A percentile compares a stretch with the other conserved stretches of the same genome.
Evolutionary conservation across 192 early-diverging fungal species (phyloP).

Genomic region (Linnemannia zychae): DNA sequence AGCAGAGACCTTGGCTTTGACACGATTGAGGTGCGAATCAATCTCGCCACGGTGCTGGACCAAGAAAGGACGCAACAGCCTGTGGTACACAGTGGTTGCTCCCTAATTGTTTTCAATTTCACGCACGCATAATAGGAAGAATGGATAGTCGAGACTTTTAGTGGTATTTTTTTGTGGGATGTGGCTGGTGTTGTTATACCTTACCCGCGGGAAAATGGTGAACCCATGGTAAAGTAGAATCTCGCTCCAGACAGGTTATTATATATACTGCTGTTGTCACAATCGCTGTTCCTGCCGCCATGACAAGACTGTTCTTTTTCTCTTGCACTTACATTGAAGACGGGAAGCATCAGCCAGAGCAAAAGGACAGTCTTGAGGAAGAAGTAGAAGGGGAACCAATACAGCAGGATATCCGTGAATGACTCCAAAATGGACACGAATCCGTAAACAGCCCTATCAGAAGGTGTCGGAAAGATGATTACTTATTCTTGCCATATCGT

Average conservation of each 20-base stretch:
- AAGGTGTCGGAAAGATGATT: background rate
- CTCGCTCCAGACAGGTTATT: background rate
- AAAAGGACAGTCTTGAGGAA: constrained; percentile 89
- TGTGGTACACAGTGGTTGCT: constrained; percentile 82
- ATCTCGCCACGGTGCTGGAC: constrained; percentile 56
- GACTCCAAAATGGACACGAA: constrained; percentile 89
- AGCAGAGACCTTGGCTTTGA: constrained; percentile 47
- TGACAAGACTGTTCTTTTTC: no score
- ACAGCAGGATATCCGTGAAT: constrained; percentile 86
- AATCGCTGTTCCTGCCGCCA: background rate
- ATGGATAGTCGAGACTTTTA: no score
- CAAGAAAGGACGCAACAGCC: constrained; percentile 80
- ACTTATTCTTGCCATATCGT: background rate
- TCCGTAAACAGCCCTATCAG: constrained; percentile 80
- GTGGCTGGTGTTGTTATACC: background rate
- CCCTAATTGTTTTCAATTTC: constrained; percentile 61
- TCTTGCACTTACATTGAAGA: constrained; percentile 65
- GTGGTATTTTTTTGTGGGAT: background rate
- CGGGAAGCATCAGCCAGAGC: constrained; percentile 85
- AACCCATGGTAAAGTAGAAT: background rate
- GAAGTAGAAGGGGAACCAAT: constrained; percentile 97
- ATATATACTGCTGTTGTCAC: background rate
- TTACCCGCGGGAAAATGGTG: background rate
- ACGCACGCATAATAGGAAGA: background rate
- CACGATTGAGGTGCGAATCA: constrained; percentile 31